phyloP scores from a whole-genome alignment of 139 green algal genomes.

The Coccomyxa sp. region DNA sequence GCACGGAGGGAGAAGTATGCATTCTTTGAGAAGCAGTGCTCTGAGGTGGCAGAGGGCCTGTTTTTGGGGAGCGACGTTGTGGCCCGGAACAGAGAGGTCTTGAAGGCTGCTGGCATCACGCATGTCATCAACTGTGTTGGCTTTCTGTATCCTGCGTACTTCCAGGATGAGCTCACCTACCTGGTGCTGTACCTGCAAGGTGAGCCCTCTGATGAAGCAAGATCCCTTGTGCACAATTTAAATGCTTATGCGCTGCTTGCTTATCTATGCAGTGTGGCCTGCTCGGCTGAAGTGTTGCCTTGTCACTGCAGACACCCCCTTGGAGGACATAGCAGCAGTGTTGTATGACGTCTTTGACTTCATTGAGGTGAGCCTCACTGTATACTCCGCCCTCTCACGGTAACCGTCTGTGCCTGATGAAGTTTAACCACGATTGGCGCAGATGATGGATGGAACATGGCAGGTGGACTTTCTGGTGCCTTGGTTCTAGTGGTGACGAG shows the following conservation, averaged over 20 bases:
- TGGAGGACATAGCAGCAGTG: slow-evolving; percentile 88
- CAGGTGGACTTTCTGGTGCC: too few relatives aligned
- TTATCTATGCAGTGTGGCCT: not conserved
- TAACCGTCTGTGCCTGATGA: not conserved
- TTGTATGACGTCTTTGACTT: slow-evolving; percentile 96
- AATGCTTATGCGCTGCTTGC: not conserved
- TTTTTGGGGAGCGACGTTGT: slow-evolving; percentile 84
- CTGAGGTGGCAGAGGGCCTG: slow-evolving; percentile 64
- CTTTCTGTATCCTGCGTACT: slow-evolving; percentile 86
- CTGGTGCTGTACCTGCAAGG: slow-evolving; percentile 86
- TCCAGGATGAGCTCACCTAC: slow-evolving; percentile 80
- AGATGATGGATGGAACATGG: too few relatives aligned
- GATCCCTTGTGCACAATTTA: not conserved
- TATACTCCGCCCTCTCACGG: too few relatives aligned
- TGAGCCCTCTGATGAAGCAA: slow-evolving; percentile 16
- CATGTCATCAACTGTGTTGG: slow-evolving; percentile 97
- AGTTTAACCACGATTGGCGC: too few relatives aligned
- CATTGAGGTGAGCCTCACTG: slow-evolving; percentile 65
- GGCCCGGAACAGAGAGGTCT: slow-evolving; percentile 63
- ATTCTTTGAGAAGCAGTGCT: slow-evolving; percentile 71
- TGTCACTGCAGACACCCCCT: slow-evolving; percentile 68
- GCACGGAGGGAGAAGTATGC: slow-evolving; percentile 65
- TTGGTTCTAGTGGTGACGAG: too few relatives aligned
- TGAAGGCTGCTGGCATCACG: slow-evolving; percentile 75
- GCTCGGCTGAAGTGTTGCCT: not conserved